These are phyloP conservation scores for Centrapalus pauciflorus DNA, from an alignment of 129 eudicot genomes.

Conservation along the genomic window DNA sequence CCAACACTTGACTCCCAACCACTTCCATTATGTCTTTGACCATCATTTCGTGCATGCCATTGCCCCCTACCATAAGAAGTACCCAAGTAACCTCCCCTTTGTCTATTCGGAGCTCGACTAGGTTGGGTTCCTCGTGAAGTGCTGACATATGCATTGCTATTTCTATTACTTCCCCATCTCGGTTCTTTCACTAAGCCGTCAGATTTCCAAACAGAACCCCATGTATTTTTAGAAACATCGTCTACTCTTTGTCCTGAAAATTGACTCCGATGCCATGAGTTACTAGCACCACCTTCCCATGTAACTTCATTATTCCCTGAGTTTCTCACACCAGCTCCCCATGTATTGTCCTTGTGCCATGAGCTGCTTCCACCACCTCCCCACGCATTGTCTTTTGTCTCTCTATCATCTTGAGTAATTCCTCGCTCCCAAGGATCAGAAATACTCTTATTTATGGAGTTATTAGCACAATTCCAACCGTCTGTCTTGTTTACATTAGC, in stretches of 20 bases:
- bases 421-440: slow-evolving; percentile 41
- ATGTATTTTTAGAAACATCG: not conserved
- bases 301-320: slow-evolving; percentile 24
- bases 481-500: slow-evolving; percentile 13
- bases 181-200: too few species aligned
- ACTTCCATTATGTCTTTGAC: slow-evolving; percentile 19
- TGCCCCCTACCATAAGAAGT: slow-evolving; percentile 32
- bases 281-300: slow-evolving; percentile 38
- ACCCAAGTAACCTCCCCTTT: slow-evolving; percentile 23
- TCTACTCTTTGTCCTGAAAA: slow-evolving; percentile 1
- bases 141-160: not conserved
- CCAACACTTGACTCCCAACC: slow-evolving; percentile 31
- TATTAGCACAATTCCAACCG: slow-evolving; percentile 39
- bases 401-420: slow-evolving; percentile 13
- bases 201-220: too few species aligned
- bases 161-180: slow-evolving; percentile 17
- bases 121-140: slow-evolving; percentile 4
- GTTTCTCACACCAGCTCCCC: slow-evolving; percentile 20
- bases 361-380: slow-evolving; percentile 20
- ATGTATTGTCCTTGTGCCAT: slow-evolving; percentile 21
- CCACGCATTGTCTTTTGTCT: slow-evolving; percentile 35
- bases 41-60: slow-evolving; percentile 24
- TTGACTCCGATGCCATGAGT: slow-evolving; percentile 44
- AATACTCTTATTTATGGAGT: slow-evolving; percentile 24
- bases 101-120: not conserved